Evolutionary conservation across 2,329 filamentous ascomycete species (phyloP).

Genomic region (Chaetomium sp.): DNA sequence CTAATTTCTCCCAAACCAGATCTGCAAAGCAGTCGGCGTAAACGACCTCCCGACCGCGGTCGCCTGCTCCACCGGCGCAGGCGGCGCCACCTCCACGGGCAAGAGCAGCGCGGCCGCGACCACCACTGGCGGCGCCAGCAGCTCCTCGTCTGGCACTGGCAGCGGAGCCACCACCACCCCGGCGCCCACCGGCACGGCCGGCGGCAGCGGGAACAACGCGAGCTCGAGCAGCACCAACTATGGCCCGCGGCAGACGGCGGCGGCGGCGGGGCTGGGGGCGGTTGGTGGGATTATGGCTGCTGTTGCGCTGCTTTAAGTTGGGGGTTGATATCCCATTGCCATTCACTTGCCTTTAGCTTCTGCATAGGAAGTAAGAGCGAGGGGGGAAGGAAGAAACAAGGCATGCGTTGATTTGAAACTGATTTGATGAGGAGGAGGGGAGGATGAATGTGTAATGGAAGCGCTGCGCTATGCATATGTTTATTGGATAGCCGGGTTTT

Average conservation of each 20-base stretch:
- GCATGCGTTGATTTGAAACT: no score
- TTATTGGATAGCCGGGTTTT: no score
- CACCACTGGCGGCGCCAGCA: slow-evolving; percentile 7
- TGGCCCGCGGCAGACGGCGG: slow-evolving; percentile 21
- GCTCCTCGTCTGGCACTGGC: background rate
- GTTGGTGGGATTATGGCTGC: slow-evolving; percentile 25
- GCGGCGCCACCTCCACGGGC: background rate
- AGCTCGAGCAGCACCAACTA: slow-evolving; percentile 7
- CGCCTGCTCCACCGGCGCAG: slow-evolving; percentile 19
- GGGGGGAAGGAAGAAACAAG: no score
- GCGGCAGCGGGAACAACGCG: slow-evolving; percentile 3
- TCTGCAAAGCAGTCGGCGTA: slow-evolving; percentile 29
- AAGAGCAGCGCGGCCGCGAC: background rate
- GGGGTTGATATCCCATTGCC: no score
- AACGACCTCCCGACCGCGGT: slow-evolving; percentile 29
- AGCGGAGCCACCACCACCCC: slow-evolving; percentile 3
- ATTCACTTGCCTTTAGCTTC: no score
- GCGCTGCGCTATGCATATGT: no score
- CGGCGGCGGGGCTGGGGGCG: slow-evolving; percentile 22
- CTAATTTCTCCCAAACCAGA: slow-evolving; percentile 7
- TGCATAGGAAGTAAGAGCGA: no score
- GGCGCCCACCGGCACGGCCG: slow-evolving; percentile 9
- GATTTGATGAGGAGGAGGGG: no score
- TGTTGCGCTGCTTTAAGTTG: slow-evolving; percentile 22
- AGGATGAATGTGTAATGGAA: no score